Conservation (phyloP, 2,329 filamentous ascomycete genomes). For the Hawksworthiomyces lignivorus region DNA sequence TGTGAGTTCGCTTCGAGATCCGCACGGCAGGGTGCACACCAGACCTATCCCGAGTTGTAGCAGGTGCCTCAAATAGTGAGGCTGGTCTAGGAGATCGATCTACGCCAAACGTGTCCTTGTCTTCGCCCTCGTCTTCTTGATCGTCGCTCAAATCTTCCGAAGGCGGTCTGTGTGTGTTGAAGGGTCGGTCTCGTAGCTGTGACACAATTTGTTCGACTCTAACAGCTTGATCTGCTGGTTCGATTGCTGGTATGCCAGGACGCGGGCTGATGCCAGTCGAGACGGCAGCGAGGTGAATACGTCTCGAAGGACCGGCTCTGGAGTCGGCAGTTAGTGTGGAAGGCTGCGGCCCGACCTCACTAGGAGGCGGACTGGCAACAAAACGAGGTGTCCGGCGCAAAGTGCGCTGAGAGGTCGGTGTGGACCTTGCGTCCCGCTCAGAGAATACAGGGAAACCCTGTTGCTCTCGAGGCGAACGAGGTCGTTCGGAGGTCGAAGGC, state of each 20-base stretch:
- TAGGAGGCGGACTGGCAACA: conserved; percentile 34
- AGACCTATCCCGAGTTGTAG: conserved; percentile 24
- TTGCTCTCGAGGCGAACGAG: conserved; percentile 20
- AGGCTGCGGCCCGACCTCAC: conserved; percentile 1
- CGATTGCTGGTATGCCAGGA: too few relatives aligned
- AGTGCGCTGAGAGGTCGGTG: conserved; percentile 38
- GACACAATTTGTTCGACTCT: too few relatives aligned
- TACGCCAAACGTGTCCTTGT: conserved; percentile 25
- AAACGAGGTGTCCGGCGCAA: conserved; percentile 48
- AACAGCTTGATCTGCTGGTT: too few relatives aligned
- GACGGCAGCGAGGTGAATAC: conserved; percentile 38
- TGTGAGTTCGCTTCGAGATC: conserved; percentile 77
- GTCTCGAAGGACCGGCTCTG: conserved; percentile 16
- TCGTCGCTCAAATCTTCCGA: conserved; percentile 44
- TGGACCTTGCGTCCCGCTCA: conserved; percentile 29
- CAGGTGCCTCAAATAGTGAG: conserved; percentile 10
- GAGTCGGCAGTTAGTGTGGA: not conserved
- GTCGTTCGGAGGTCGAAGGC: conserved; percentile 29
- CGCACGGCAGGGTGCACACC: conserved; percentile 44
- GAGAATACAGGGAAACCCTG: not conserved
- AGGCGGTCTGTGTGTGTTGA: conserved; percentile 25
- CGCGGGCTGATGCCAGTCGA: conserved; percentile 41
- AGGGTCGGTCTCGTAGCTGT: conserved; percentile 16
- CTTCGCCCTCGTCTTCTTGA: conserved; percentile 27
- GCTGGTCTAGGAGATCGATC: conserved; percentile 11